Percentiles rank a stretch among this genome's conserved stretches.
phyloP scores from a whole-genome alignment of 352 stramenopile genomes.

The Pythium phragmiticola region DNA sequence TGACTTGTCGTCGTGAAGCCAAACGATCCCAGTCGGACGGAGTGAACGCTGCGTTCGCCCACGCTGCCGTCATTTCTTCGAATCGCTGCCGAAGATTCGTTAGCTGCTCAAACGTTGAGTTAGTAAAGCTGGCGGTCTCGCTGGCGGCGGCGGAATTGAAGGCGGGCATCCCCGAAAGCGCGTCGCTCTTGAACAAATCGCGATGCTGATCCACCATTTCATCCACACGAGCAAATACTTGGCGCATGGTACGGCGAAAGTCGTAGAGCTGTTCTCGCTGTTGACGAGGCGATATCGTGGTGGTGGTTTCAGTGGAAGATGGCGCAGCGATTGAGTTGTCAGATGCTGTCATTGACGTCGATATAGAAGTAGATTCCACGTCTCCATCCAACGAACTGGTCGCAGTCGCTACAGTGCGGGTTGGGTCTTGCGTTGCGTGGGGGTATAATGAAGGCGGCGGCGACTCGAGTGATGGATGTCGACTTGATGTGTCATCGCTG shows the following conservation, averaged over 20 bases:
- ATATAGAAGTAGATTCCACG: neutral
- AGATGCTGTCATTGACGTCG: neutral
- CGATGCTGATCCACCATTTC: conserved; percentile 67
- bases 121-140: conserved; percentile 38
- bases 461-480: neutral
- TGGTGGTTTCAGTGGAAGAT: neutral
- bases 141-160: conserved; percentile 26
- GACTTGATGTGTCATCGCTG: conserved; percentile 7
- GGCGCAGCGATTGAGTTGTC: neutral
- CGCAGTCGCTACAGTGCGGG: neutral
- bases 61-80: conserved; percentile 32
- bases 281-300: conserved; percentile 13
- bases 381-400: neutral
- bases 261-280: conserved; percentile 54
- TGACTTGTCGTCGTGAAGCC: neutral
- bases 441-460: neutral
- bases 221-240: conserved; percentile 54
- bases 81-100: conserved; percentile 39
- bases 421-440: neutral
- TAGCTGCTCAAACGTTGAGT: conserved; percentile 47
- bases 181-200: conserved; percentile 57
- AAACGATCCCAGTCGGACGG: neutral
- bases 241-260: conserved; percentile 62
- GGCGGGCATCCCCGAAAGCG: conserved; percentile 35
- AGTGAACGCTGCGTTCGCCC: neutral